Evolutionary conservation across 2,329 filamentous ascomycete species (phyloP), one percentile per base, ranked within the genome.

Genomic region (Ophiobolus disseminans): DNA sequence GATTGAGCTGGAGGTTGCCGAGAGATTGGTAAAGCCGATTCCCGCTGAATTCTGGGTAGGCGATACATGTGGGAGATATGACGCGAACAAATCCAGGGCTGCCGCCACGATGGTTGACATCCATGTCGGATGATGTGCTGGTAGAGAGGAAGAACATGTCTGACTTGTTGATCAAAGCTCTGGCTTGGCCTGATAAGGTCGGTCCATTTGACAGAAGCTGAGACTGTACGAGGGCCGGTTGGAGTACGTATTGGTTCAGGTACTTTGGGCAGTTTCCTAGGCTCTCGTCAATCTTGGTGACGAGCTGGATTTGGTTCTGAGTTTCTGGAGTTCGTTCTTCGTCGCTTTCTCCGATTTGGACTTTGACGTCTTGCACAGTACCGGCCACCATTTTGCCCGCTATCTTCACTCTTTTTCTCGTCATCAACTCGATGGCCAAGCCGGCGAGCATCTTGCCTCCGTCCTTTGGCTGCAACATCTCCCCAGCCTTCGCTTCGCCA

Each of bases 211-310:
- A 80, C 1, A 82, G 49, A 1, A 86, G 69, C 37, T 72, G 72
- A 8, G 88, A 83, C 11, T 76, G 66, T 2, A 87, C 80, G 0
- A 77, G 52, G 35, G 82, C 79, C 4, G 81, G 79, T 2, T 73
- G 66, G 30, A 95, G 83, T 2, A 76, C 75, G 66, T 89, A 91
- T 62, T 83, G 84, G 70, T 93, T 94, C 25, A 96, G 68, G 62
- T 96, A 96, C 72, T 96, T 96, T 1, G 91, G 90, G 62, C 90
- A 95, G 61, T 94, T 95, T 0, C 89, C 83, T 7, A 95, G 64
- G 57, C 85, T 88, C 70, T 89, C 86, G 23, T 87, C 81, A 46
- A 95, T 84, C 31, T 82, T 81, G 35, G 91, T 77, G 11, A 87
- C 85, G 26, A 93, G 74, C 58, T 86, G 82, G 2, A 82, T 70